Percentiles rank a stretch among this genome's conserved stretches.
phyloP scores from a whole-genome alignment of 495 filamentous ascomycete genomes.

The Aspergillus homomorphus region DNA sequence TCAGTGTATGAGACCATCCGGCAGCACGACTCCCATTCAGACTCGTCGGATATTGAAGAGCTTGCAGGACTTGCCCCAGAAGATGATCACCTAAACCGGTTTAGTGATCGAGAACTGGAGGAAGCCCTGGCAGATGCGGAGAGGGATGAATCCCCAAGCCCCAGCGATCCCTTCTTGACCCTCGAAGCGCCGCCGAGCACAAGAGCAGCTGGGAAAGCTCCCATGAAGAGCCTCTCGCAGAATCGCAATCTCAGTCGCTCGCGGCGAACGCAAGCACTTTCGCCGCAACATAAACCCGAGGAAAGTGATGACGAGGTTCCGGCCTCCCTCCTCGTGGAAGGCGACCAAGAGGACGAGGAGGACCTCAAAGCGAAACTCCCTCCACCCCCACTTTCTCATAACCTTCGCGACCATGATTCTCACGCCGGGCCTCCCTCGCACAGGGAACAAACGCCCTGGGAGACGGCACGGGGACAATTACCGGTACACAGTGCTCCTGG shows the following conservation, averaged over 20 bases:
- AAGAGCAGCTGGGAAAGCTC: constrained; percentile 16
- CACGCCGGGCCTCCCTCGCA: constrained; percentile 50
- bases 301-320: constrained; percentile 91
- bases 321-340: constrained; percentile 79
- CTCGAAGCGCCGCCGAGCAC: constrained; percentile 12
- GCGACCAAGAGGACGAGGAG: constrained; percentile 38
- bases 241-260: constrained; percentile 29
- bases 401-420: constrained; percentile 24
- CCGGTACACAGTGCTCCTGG: constrained; percentile 32
- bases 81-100: constrained; percentile 62
- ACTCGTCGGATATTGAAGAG: constrained; percentile 61
- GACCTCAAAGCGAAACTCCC: constrained; percentile 34
- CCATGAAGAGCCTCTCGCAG: constrained; percentile 23
- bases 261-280: constrained; percentile 33
- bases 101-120: constrained; percentile 69
- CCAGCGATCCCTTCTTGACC: constrained; percentile 46
- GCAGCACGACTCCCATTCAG: constrained; percentile 57
- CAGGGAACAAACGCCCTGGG: constrained; percentile 62
- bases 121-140: constrained; percentile 60
- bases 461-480: constrained; percentile 60
- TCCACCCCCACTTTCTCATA: constrained; percentile 35
- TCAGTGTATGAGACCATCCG: constrained; percentile 71
- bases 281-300: constrained; percentile 51
- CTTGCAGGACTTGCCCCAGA: constrained; percentile 64
- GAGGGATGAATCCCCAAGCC: constrained; percentile 58